Evolutionary conservation across 2,329 filamentous ascomycete genomes (phyloP).

Genomic region (Drechslerella dactyloides): DNA sequence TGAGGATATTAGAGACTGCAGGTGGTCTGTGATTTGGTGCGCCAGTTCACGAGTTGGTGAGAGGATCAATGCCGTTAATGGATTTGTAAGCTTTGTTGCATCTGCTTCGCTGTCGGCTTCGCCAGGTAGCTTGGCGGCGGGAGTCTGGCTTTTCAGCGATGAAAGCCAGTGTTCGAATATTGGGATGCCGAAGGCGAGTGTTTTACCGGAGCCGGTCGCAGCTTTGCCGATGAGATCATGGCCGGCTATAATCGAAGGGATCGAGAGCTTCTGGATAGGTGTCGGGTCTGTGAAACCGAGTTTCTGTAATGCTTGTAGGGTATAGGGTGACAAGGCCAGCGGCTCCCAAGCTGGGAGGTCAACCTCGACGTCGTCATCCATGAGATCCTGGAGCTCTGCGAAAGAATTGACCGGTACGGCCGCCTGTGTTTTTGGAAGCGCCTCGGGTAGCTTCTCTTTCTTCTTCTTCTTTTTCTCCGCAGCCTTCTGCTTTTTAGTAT

Average conservation of each 20-base stretch:
- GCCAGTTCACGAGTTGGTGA: conserved; percentile 93
- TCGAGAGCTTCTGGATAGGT: conserved; percentile 76
- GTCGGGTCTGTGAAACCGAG: conserved; percentile 83
- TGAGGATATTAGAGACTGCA: conserved; percentile 66
- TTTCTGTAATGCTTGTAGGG: conserved; percentile 76
- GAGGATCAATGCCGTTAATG: conserved; percentile 77
- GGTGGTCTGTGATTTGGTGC: conserved; percentile 73
- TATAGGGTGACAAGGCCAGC: conserved; percentile 73
- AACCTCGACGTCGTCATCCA: conserved; percentile 58
- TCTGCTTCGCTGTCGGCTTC: conserved; percentile 59
- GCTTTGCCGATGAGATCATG: conserved; percentile 96
- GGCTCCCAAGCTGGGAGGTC: conserved; percentile 80
- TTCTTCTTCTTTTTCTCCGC: conserved; percentile 55
- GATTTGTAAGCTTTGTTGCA: conserved; percentile 57
- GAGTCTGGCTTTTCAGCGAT: conserved; percentile 53
- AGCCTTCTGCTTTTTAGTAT: conserved; percentile 29
- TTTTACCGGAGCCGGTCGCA: conserved; percentile 95
- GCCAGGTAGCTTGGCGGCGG: conserved; percentile 54
- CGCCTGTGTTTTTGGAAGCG: conserved; percentile 21
- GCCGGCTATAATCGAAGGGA: conserved; percentile 80
- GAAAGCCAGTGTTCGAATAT: conserved; percentile 84
- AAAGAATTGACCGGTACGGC: conserved; percentile 52
- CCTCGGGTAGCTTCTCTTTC: conserved; percentile 53
- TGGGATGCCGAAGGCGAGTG: conserved; percentile 89
- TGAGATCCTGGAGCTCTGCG: conserved; percentile 53